Evolutionary conservation across 2,329 filamentous ascomycete genomes (phyloP), one percentile per base, ranked within the genome.

Genomic region (Tolypocladium paradoxum): DNA sequence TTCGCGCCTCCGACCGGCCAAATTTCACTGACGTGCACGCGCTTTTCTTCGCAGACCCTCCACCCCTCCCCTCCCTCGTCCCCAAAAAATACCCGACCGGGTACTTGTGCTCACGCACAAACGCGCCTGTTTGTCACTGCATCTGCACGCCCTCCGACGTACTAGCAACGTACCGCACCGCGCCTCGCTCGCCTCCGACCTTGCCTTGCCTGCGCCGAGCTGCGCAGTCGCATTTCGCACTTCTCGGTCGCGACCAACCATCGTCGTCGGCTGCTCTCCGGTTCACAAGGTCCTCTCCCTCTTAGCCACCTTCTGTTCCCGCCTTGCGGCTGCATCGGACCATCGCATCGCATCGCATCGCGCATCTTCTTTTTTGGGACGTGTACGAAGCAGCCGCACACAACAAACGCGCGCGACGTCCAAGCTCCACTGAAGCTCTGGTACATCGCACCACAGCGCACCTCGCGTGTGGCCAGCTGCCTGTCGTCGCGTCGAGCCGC

Each of bases 21-120:
- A 69, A 70, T 64, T 65, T 66, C 61, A 72, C 68, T 70, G 70
- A 72, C 69, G 69, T 73, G 70, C 69, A 72, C 70, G 70, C 70
- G 70, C 69, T 72, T 72, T 72, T 67, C 68, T 64, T 70, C 68
- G 63, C 66, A 69, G 69, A 68, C 65, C 64, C 65, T 67, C 65
- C 61, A 53, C 56, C 58, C 53, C 62, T 57, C 58, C 60, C 58
- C 58, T 56, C 55, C 55, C 55, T 50, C 55, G 36, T 54, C 54
- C 53, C 59, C 56, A 50, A 46, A 51, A 60, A 58, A 56, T 62
- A 63, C 61, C 53, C 58, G 48, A 5, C 47, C 22, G 20, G 53
- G 51, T 55, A 58, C 56, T 11, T 52, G 35, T 24, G 20, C 49
- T 33, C 34, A 22, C 22, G 34, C 43, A 36, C 16, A 37, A 27